These are phyloP conservation scores for Colletotrichum ledebouriae DNA, from an alignment of 2,329 filamentous ascomycete genomes.

Conservation along the genomic window DNA sequence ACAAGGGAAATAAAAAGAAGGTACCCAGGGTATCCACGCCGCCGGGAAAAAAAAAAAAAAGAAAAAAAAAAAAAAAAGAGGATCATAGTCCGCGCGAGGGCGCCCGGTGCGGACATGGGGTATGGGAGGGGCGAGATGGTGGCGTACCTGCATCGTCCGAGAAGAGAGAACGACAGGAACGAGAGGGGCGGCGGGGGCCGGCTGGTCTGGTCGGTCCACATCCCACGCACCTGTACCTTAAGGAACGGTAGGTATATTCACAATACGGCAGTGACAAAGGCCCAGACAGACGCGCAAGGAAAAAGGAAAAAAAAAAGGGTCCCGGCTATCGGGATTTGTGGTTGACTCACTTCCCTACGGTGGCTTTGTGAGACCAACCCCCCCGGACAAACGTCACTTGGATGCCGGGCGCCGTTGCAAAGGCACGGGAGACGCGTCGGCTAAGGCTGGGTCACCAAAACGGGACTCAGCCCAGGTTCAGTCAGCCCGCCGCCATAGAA, in stretches of 20 bases:
- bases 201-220: too few relatives aligned
- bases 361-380: constrained; percentile 5
- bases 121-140: background rate
- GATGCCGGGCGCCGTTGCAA: constrained; percentile 21
- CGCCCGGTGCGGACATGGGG: constrained; percentile 1
- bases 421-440: constrained; percentile 3
- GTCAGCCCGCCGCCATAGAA: constrained; percentile 2
- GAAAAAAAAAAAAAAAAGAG: too few relatives aligned
- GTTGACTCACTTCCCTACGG: background rate
- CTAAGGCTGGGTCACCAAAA: too few relatives aligned
- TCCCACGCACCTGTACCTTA: too few relatives aligned
- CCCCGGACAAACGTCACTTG: constrained; percentile 18
- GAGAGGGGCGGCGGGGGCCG: background rate
- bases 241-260: too few relatives aligned
- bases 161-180: background rate
- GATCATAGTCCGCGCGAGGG: constrained; percentile 7
- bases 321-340: too few relatives aligned
- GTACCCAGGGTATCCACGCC: background rate
- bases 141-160: background rate
- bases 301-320: background rate
- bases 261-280: too few relatives aligned
- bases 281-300: background rate
- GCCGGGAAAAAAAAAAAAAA: background rate
- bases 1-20: background rate
- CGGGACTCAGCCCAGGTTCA: too few relatives aligned